Conservation (phyloP, 2,329 filamentous ascomycete species). For the Alternaria metachromatica region DNA sequence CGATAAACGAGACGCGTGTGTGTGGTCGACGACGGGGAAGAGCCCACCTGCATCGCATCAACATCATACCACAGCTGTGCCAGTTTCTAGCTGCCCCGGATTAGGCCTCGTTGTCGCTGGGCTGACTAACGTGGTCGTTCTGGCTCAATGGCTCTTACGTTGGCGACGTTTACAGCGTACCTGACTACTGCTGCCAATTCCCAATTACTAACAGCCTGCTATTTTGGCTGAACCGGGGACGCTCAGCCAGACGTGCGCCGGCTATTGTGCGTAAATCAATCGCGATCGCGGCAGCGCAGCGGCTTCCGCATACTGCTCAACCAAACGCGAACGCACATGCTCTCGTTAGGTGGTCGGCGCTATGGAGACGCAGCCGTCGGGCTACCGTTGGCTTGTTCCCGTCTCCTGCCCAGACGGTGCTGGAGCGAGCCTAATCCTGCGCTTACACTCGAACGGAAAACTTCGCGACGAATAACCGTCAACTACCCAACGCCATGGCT, state of each 20-base stretch:
- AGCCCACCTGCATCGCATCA: not conserved
- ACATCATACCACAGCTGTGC: not conserved
- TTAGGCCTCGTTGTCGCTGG: not conserved
- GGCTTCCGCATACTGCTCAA: slow-evolving; percentile 5
- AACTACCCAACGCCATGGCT: not conserved
- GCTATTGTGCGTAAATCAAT: slow-evolving; percentile 1
- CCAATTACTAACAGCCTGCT: not conserved
- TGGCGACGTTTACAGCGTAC: not conserved
- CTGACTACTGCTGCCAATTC: not conserved
- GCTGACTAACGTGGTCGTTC: not conserved
- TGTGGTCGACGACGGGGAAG: not conserved
- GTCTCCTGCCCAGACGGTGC: not conserved
- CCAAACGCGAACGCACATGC: slow-evolving; percentile 9
- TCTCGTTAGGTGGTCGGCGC: slow-evolving; percentile 4
- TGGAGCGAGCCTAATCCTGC: slow-evolving; percentile 1
- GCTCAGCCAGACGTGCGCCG: not conserved
- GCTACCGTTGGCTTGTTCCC: slow-evolving; percentile 4
- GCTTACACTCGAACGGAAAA: not conserved
- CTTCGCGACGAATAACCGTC: not conserved
- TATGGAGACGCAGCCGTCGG: not conserved
- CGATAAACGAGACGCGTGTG: slow-evolving; percentile 5
- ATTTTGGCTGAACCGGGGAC: not conserved
- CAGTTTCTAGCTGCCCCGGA: not conserved
- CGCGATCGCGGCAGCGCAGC: slow-evolving; percentile 7
- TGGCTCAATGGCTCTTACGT: not conserved